A percentile compares a stretch with the other conserved stretches of the same genome.
Evolutionary conservation across 129 eudicot species (phyloP).

Genomic region (Chrysanthemum makinoi): DNA sequence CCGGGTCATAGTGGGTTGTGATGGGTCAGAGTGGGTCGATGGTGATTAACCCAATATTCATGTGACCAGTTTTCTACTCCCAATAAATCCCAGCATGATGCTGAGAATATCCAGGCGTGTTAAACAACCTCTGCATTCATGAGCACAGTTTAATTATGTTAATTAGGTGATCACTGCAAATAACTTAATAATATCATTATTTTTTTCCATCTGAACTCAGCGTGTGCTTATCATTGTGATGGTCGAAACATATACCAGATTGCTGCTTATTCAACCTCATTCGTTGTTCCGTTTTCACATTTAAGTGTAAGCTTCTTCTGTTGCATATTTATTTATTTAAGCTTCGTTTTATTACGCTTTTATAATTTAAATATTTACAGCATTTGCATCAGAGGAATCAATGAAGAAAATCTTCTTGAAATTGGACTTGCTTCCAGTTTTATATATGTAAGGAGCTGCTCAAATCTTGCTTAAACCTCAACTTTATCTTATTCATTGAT

Average conservation of each 20-base stretch:
- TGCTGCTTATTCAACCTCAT: slow-evolving; percentile 89
- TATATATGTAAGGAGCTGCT: no score
- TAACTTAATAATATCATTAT: no score
- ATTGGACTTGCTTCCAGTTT: no score
- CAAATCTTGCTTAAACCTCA: no score
- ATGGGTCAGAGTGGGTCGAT: no score
- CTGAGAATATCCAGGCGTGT: slow-evolving; percentile 62
- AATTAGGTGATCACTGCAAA: neutral
- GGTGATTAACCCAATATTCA: no score
- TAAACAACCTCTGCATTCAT: neutral
- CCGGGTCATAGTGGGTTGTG: no score
- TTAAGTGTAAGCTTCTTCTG: slow-evolving; percentile 54
- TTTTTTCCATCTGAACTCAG: no score
- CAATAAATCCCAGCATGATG: slow-evolving; percentile 44
- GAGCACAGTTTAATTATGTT: neutral
- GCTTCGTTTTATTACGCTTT: neutral
- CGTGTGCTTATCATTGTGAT: no score
- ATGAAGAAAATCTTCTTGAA: no score
- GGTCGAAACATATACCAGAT: slow-evolving; percentile 60
- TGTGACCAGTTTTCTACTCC: slow-evolving; percentile 64
- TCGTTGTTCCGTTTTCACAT: slow-evolving; percentile 77
- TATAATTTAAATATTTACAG: slow-evolving; percentile 39
- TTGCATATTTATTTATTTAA: neutral
- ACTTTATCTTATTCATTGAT: no score
- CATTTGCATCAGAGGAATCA: slow-evolving; percentile 82